A percentile compares a stretch with the other conserved stretches of the same genome.
These are phyloP conservation scores for Macadamia integrifolia DNA, from an alignment of 164 flowering plant genomes.

Conservation along the genomic window DNA sequence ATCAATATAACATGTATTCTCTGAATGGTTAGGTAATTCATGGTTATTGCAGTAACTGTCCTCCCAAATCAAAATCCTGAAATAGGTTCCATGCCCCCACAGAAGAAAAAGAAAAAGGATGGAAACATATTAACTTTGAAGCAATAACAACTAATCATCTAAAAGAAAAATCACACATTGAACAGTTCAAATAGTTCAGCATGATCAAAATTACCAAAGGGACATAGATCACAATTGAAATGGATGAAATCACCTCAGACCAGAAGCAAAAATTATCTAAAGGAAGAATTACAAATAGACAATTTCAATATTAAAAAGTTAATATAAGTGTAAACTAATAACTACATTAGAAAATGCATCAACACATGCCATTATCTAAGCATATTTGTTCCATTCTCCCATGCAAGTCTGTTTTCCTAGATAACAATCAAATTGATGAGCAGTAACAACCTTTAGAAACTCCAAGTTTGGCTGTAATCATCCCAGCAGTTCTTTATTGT, in stretches of 20 bases:
- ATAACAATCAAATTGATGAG: no score
- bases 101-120: not conserved
- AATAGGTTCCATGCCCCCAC: constrained; percentile 7
- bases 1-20: constrained; percentile 20
- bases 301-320: no score
- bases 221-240: constrained; percentile 28
- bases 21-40: constrained; percentile 29
- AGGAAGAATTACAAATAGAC: no score
- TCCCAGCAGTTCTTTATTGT: not conserved
- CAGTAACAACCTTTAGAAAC: not conserved
- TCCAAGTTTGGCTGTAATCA: not conserved
- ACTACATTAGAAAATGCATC: not conserved
- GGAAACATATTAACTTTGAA: not conserved
- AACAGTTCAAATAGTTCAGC: no score
- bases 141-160: not conserved
- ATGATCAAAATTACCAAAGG: no score
- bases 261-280: not conserved
- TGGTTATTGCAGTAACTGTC: constrained; percentile 55
- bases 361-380: not conserved
- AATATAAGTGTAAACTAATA: no score
- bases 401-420: not conserved
- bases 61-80: constrained; percentile 78
- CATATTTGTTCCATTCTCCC: not conserved
- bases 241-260: not conserved
- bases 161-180: no score